Evolutionary conservation across 2,329 filamentous ascomycete genomes (phyloP).

Genomic region (Ascochyta viciae-villosae): DNA sequence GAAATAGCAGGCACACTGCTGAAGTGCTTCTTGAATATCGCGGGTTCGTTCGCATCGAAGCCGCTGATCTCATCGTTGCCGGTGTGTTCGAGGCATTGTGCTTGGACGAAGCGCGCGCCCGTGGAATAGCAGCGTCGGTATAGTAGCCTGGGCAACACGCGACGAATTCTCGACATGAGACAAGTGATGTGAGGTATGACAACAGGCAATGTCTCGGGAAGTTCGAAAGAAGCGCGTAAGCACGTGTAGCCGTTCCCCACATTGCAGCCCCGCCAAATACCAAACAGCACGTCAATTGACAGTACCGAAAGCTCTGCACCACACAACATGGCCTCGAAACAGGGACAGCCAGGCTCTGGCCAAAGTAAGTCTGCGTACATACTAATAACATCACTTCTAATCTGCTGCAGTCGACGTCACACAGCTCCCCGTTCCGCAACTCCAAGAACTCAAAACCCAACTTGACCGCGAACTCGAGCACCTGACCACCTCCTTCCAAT

Average conservation of each 20-base stretch:
- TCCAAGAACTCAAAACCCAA: slow-evolving; percentile 92
- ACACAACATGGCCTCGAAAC: slow-evolving; percentile 34
- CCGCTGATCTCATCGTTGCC: slow-evolving; percentile 12
- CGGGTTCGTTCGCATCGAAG: slow-evolving; percentile 31
- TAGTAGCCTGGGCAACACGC: not conserved
- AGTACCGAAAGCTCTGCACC: slow-evolving; percentile 7
- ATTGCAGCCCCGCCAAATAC: slow-evolving; percentile 28
- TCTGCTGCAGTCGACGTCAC: slow-evolving; percentile 67
- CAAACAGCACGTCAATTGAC: slow-evolving; percentile 20
- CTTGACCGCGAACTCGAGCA: slow-evolving; percentile 96
- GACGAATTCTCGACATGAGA: slow-evolving; percentile 14
- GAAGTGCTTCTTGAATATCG: slow-evolving; percentile 33
- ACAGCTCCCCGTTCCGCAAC: slow-evolving; percentile 81
- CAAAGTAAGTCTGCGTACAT: slow-evolving; percentile 33
- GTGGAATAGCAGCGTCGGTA: slow-evolving; percentile 20
- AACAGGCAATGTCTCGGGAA: slow-evolving; percentile 4
- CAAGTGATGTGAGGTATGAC: slow-evolving; percentile 2
- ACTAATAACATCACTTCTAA: not conserved
- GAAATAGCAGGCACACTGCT: slow-evolving; percentile 34
- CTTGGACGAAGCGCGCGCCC: slow-evolving; percentile 13
- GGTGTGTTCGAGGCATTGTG: slow-evolving; percentile 13
- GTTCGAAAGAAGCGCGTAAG: slow-evolving; percentile 25
- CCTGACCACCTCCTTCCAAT: slow-evolving; percentile 86
- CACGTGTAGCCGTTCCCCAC: slow-evolving; percentile 30
- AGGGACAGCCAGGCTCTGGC: slow-evolving; percentile 34